A percentile compares a stretch with the other conserved stretches of the same genome.
phyloP scores from a whole-genome alignment of 108 stramenopile species.

The Bacterosira constricta region DNA sequence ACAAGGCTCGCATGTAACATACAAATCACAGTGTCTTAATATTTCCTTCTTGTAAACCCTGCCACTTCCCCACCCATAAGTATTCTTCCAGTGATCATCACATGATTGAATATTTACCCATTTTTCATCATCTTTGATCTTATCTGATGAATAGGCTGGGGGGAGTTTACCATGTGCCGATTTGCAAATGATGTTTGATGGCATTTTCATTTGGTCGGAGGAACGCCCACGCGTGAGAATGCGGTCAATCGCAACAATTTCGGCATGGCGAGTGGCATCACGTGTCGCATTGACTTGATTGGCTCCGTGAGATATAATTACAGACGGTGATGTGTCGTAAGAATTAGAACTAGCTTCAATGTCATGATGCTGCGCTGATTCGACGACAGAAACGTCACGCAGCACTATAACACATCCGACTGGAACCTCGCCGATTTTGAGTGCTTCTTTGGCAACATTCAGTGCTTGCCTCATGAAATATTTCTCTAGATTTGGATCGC shows the following conservation, averaged over 20 bases:
- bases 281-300: conserved; percentile 90
- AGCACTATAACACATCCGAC: conserved; percentile 88
- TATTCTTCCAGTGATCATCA: conserved; percentile 59
- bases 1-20: conserved; percentile 90
- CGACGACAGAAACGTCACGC: conserved; percentile 23
- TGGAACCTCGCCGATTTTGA: conserved; percentile 80
- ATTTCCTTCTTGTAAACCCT: conserved; percentile 55
- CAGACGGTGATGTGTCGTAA: conserved; percentile 32
- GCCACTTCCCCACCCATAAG: conserved; percentile 59
- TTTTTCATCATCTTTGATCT: conserved; percentile 44
- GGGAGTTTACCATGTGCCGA: conserved; percentile 43
- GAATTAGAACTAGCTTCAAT: neutral
- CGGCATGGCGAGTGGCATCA: conserved; percentile 86
- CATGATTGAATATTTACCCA: conserved; percentile 61
- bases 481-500: conserved; percentile 40
- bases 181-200: conserved; percentile 38
- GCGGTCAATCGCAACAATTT: conserved; percentile 85
- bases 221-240: conserved; percentile 64
- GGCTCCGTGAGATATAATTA: conserved; percentile 84
- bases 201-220: conserved; percentile 68
- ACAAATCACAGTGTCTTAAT: conserved; percentile 61
- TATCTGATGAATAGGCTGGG: conserved; percentile 18
- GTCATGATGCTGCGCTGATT: neutral
- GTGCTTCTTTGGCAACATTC: conserved; percentile 66
- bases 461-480: conserved; percentile 77